A percentile compares a stretch with the other conserved stretches of the same genome.
Evolutionary conservation across 179 eudicot genomes (phyloP).

Genomic region (Drosera spatulata): DNA sequence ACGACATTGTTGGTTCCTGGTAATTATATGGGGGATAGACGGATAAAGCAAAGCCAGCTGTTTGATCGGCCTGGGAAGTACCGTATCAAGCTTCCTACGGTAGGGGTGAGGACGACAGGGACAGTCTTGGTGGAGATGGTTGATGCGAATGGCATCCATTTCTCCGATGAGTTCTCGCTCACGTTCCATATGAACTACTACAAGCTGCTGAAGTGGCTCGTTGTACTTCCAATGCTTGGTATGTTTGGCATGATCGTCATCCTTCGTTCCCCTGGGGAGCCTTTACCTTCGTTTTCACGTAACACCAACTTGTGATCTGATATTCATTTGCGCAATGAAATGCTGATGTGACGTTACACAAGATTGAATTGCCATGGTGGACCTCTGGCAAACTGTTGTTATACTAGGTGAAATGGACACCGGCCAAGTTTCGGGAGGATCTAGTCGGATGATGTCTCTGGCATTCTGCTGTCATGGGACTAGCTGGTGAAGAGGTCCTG

Average conservation of each 20-base stretch:
- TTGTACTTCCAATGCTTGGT: slow-evolving; percentile 93
- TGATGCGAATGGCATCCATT: slow-evolving; percentile 66
- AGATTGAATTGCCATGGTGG: too few species aligned
- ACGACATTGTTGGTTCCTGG: slow-evolving; percentile 81
- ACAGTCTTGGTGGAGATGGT: slow-evolving; percentile 86
- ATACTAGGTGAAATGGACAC: too few species aligned
- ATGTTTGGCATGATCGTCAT: slow-evolving; percentile 86
- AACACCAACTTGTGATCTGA: slow-evolving; percentile 58
- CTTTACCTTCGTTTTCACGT: slow-evolving; percentile 87
- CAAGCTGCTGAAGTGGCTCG: slow-evolving; percentile 87
- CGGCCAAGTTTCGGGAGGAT: too few species aligned
- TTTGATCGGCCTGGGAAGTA: slow-evolving; percentile 53
- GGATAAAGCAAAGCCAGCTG: slow-evolving; percentile 59
- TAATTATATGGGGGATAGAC: slow-evolving; percentile 93
- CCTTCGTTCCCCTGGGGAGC: slow-evolving; percentile 76
- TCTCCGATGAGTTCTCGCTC: slow-evolving; percentile 83
- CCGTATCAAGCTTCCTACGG: slow-evolving; percentile 82
- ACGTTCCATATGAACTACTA: slow-evolving; percentile 91
- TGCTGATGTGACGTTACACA: too few species aligned
- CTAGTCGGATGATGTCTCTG: too few species aligned
- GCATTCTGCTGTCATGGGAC: too few species aligned
- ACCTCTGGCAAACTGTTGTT: too few species aligned
- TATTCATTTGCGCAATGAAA: not conserved
- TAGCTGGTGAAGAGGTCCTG: too few species aligned
- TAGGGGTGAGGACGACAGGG: slow-evolving; percentile 76